Base-by-base conservation (phyloP, 352 stramenopile species). In the Chrysophaeum taylorii region DNA sequence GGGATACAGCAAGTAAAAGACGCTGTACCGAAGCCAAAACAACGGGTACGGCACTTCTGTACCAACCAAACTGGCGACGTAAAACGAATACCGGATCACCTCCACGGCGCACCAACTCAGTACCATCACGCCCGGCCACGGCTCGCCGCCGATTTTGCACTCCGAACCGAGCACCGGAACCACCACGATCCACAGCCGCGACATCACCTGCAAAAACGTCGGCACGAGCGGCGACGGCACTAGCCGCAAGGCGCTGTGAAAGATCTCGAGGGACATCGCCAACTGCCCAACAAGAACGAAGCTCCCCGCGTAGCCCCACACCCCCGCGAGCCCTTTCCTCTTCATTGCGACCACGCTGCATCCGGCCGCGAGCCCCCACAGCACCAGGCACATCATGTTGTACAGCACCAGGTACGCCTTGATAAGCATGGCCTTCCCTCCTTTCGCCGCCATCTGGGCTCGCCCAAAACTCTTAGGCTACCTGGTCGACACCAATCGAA, bases 1-100 rank as follows among this genome's bases (percentile, higher is more conserved):
- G 16, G 94, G 94, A 82, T 98, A 99, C 23, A 99, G 84, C 68
- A 98, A 79, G 74, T 94, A 92, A 83, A 99, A 99, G 29, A 98
- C 83, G 68, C 95, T 94, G 79, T 99, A 98, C 66, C 93, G 89
- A 41, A 98, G 76, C 83, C 92, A 99, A 78, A 98, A 96, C 39
- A 99, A 82, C 70, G 89, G 89, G 71, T 85, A 92, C n/a, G 94
- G 94, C 75, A 96, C 90, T 57, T 84, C 87, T 41, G 80, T 87
- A 61, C 91, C 82, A 78, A 96, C 82, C 61, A 98, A 74, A 74
- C 96, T 96, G 68, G 94, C 80, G 25, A 94, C 82, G 78, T 98
- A 98, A 79, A 98, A 99, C 15, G 94, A 82, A 83, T 99, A 99
- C 61, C 95, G 92, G 66, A 91, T 91, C 35, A 98, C 89, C 74